Evolutionary conservation across 352 stramenopile genomes (phyloP).

Genomic region (Phytopythium oedochilum): DNA sequence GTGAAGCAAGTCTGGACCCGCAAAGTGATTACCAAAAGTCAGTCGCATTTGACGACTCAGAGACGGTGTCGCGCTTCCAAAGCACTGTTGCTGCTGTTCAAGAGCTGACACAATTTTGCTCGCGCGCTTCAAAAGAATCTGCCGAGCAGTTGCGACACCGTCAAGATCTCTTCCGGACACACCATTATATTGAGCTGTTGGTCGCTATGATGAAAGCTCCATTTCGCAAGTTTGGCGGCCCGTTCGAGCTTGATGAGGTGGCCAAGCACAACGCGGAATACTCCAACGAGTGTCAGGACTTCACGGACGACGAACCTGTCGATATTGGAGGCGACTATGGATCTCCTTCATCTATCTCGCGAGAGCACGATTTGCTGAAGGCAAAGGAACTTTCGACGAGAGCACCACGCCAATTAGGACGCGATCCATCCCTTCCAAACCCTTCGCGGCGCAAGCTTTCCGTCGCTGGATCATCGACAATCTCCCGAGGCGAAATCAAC

Average conservation of each 20-base stretch:
- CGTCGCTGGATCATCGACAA: constrained; percentile 6
- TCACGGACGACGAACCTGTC: constrained; percentile 11
- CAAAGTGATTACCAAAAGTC: constrained; percentile 1
- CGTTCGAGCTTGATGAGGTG: constrained; percentile 52
- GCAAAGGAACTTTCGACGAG: background rate
- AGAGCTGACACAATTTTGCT: constrained; percentile 48
- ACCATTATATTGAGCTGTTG: constrained; percentile 61
- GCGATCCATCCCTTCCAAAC: constrained; percentile 17
- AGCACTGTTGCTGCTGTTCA: constrained; percentile 34
- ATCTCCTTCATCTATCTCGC: background rate
- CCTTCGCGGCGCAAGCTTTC: constrained; percentile 22
- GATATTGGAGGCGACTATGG: background rate
- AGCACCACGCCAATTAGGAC: background rate
- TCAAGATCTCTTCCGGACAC: constrained; percentile 48
- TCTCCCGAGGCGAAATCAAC: constrained; percentile 23
- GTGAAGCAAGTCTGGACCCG: background rate
- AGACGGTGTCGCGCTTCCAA: constrained; percentile 26
- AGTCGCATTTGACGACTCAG: constrained; percentile 24
- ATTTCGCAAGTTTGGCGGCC: constrained; percentile 52
- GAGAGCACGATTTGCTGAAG: background rate
- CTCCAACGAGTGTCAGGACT: constrained; percentile 12
- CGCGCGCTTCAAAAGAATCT: constrained; percentile 19
- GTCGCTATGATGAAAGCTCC: constrained; percentile 61
- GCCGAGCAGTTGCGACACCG: constrained; percentile 22
- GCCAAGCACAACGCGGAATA: constrained; percentile 47